phyloP scores from a whole-genome alignment of 345 rosid genomes.

The Aquilaria sinensis region DNA sequence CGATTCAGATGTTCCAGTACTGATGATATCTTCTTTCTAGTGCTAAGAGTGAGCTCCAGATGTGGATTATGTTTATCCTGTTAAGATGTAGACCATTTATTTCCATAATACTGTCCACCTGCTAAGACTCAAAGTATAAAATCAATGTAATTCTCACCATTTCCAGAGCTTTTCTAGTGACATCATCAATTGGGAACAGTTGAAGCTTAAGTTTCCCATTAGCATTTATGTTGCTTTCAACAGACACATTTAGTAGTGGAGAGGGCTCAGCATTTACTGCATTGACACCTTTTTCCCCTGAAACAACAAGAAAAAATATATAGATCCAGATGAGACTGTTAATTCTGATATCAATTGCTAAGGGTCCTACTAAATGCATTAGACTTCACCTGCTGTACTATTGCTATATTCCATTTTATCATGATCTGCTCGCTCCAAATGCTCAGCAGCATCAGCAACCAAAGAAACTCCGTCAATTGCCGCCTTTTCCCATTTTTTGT shows the following conservation, averaged over 20 bases:
- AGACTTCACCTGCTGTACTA: conserved; percentile 28
- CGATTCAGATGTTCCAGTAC: conserved; percentile 87
- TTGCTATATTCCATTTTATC: conserved; percentile 46
- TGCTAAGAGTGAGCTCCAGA: conserved; percentile 94
- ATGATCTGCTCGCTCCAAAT: conserved; percentile 63
- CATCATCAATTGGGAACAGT: conserved; percentile 91
- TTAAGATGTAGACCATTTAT: conserved; percentile 21
- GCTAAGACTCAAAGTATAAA: conserved; percentile 13
- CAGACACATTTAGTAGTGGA: conserved; percentile 39
- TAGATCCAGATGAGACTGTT: conserved; percentile 9
- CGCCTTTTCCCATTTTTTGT: conserved; percentile 95
- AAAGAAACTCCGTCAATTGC: conserved; percentile 98
- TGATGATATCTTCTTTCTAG: conserved; percentile 92
- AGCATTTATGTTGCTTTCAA: conserved; percentile 39
- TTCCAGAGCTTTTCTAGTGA: conserved; percentile 81
- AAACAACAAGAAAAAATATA: conserved; percentile 19
- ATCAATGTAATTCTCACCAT: conserved; percentile 44
- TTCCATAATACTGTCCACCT: conserved; percentile 9
- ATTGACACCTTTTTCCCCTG: conserved; percentile 38
- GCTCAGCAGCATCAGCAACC: conserved; percentile 99
- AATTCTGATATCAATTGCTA: conserved; percentile 13
- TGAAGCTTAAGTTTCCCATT: conserved; percentile 86
- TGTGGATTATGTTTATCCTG: conserved; percentile 96
- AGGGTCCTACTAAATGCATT: conserved; percentile 17
- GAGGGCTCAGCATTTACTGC: conserved; percentile 32